phyloP scores from a whole-genome alignment of 345 rosid species.

The Linum usitatissimum region DNA sequence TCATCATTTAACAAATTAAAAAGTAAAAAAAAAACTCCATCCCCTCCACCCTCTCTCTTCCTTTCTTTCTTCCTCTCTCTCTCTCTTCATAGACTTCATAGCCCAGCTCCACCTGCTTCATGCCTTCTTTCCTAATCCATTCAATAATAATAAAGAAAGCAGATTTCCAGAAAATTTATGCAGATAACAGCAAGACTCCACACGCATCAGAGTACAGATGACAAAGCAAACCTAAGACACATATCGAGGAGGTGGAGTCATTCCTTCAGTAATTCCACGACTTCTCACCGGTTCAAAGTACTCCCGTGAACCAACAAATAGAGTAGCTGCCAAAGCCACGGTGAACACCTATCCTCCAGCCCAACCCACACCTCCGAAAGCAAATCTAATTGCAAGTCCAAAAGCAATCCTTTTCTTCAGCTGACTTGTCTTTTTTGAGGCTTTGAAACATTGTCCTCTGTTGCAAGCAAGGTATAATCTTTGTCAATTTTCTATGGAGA shows the following conservation, averaged over 20 bases:
- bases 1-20: too few species aligned
- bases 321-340: conserved; percentile 43
- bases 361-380: conserved; percentile 59
- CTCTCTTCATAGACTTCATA: too few species aligned
- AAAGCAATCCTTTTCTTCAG: conserved; percentile 56
- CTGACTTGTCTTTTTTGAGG: conserved; percentile 39
- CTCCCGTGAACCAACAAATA: conserved; percentile 65
- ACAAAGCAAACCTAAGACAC: conserved; percentile 78
- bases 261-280: conserved; percentile 71
- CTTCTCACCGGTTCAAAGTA: conserved; percentile 81
- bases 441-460: conserved; percentile 25
- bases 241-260: conserved; percentile 96
- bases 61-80: too few species aligned
- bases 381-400: conserved; percentile 71
- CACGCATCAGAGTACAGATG: conserved; percentile 76
- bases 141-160: too few species aligned
- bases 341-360: conserved; percentile 91
- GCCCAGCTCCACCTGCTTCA: too few species aligned
- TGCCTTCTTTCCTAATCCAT: too few species aligned
- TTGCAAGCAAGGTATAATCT: conserved; percentile 20
- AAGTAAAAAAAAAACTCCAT: too few species aligned
- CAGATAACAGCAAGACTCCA: too few species aligned
- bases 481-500: conserved; percentile 38
- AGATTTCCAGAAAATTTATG: too few species aligned
- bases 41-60: too few species aligned